phyloP scores from a whole-genome alignment of 306 rosid species.

The Rosa persica region DNA sequence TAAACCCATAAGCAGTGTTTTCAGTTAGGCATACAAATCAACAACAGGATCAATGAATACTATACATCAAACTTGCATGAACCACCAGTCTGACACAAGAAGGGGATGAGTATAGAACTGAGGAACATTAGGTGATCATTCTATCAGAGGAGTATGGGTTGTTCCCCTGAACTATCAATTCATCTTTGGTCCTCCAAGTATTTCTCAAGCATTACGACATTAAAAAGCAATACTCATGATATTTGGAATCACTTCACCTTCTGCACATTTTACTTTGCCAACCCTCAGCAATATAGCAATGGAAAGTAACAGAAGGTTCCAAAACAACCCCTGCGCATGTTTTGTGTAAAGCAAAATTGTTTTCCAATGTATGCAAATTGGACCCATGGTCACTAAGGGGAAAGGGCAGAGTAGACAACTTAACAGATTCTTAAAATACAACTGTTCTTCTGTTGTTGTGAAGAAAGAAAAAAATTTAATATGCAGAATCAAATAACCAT shows the following conservation, averaged over 20 bases:
- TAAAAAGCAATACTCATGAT: neutral
- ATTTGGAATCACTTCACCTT: neutral
- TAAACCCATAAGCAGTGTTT: neutral
- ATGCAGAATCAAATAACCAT: no score
- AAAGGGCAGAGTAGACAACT: neutral
- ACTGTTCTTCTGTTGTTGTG: no score
- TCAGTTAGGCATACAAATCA: neutral
- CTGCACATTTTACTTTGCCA: neutral
- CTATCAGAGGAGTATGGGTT: neutral
- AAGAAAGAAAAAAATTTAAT: no score
- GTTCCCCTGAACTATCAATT: neutral
- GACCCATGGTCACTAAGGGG: neutral
- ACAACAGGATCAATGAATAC: constrained; percentile 1
- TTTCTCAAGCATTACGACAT: neutral
- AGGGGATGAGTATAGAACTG: neutral
- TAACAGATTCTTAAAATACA: neutral
- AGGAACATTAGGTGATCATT: neutral
- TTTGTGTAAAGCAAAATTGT: neutral
- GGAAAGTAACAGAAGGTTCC: neutral
- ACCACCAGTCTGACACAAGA: neutral
- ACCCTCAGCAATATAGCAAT: neutral
- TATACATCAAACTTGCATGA: neutral
- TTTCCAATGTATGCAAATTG: neutral
- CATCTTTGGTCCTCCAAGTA: neutral
- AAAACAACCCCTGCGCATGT: neutral